Evolutionary conservation across 345 rosid genomes (phyloP).

Genomic region (Kandelia obovata): DNA sequence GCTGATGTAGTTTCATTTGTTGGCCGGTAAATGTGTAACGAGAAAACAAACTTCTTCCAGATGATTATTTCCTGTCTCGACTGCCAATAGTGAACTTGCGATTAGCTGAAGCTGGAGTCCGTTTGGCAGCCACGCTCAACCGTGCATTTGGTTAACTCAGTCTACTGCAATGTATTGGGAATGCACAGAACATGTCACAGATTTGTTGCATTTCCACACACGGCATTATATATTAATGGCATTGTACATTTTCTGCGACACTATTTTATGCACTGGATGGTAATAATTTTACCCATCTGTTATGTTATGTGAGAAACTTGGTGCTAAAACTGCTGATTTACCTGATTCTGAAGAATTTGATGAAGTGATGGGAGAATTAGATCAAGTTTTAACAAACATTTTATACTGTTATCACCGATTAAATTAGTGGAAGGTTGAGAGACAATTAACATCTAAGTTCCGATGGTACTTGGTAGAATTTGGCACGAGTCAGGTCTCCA

Average conservation of each 20-base stretch:
- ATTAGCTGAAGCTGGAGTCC: constrained; percentile 83
- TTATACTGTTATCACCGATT: not conserved
- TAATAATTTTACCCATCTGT: not conserved
- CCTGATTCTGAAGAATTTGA: not conserved
- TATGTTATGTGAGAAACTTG: not conserved
- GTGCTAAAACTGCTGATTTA: not conserved
- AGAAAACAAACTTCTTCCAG: constrained; percentile 32
- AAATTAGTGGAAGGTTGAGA: not conserved
- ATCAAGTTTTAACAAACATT: not conserved
- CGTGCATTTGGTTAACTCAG: constrained; percentile 45
- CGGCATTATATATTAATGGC: not conserved
- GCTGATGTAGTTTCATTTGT: not conserved
- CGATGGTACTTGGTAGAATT: not conserved
- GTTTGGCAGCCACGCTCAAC: constrained; percentile 80
- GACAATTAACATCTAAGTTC: not conserved
- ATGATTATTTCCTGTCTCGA: constrained; percentile 73
- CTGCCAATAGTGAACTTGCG: constrained; percentile 55
- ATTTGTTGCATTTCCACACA: no score
- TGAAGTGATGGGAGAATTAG: not conserved
- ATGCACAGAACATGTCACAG: not conserved
- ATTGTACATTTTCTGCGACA: not conserved
- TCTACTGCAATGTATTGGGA: not conserved
- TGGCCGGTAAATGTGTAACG: constrained; percentile 1
- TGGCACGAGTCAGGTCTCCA: not conserved
- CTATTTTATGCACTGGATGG: not conserved